These are phyloP conservation scores for Aureobasidium namibiae DNA, from an alignment of 2,329 filamentous ascomycete species.

Conservation along the genomic window DNA sequence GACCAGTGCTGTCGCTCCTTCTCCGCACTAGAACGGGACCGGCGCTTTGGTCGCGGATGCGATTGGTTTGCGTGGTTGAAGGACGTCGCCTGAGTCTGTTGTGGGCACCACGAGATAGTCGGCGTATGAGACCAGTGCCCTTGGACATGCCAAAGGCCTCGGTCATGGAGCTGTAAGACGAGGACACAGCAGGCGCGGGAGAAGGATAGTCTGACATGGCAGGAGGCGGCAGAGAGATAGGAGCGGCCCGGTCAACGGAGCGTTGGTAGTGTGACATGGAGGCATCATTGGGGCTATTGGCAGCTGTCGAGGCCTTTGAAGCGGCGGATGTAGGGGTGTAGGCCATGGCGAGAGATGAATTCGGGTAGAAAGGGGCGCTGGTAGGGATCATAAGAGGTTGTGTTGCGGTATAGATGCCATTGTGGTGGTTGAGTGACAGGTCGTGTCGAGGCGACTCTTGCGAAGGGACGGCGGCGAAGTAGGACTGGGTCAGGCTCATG, in stretches of 20 bases:
- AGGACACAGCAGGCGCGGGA: slow-evolving; percentile 12
- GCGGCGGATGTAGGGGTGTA: slow-evolving; percentile 21
- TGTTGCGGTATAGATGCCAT: neutral
- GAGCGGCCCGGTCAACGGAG: slow-evolving; percentile 16
- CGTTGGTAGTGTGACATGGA: slow-evolving; percentile 34
- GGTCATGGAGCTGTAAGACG: slow-evolving; percentile 15
- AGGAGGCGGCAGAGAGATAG: slow-evolving; percentile 16
- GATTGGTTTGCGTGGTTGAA: slow-evolving; percentile 64
- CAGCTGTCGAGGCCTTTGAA: slow-evolving; percentile 27
- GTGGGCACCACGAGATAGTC: slow-evolving; percentile 73
- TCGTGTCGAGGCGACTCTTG: neutral
- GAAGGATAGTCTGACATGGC: slow-evolving; percentile 16
- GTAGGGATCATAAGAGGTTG: neutral
- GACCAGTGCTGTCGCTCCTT: slow-evolving; percentile 81
- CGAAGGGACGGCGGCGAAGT: neutral
- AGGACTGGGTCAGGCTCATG: slow-evolving; percentile 10
- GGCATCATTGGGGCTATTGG: slow-evolving; percentile 32
- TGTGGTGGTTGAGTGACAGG: neutral
- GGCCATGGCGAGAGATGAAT: slow-evolving; percentile 17
- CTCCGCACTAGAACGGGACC: slow-evolving; percentile 82
- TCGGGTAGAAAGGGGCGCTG: neutral
- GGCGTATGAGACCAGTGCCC: slow-evolving; percentile 60
- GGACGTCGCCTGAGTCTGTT: slow-evolving; percentile 65
- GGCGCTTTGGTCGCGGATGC: slow-evolving; percentile 74
- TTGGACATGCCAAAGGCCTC: slow-evolving; percentile 17